Evolutionary conservation across 352 stramenopile genomes (phyloP).

Genomic region (Elongisporangium anandrum): DNA sequence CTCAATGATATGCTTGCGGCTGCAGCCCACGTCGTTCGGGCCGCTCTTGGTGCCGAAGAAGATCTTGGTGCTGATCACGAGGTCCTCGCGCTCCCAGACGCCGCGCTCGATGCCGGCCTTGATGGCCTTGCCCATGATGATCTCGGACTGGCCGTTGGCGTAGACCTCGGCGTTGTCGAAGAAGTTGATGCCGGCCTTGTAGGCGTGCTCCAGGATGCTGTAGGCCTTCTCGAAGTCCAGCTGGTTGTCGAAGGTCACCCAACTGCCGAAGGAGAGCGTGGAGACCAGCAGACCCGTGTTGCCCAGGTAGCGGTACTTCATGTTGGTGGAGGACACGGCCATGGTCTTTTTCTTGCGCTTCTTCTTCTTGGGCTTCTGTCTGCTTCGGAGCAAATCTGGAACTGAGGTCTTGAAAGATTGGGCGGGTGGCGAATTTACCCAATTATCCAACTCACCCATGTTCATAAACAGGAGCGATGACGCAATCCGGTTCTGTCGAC

Average conservation of each 20-base stretch:
- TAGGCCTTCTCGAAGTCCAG: conserved; percentile 58
- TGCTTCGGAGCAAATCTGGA: too few species aligned
- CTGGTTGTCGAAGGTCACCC: conserved; percentile 45
- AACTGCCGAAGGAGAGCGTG: conserved; percentile 45
- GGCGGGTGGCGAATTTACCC: too few species aligned
- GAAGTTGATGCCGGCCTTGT: conserved; percentile 65
- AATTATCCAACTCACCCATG: too few species aligned
- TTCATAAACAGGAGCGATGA: too few species aligned
- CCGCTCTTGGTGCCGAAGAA: conserved; percentile 36
- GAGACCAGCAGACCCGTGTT: conserved; percentile 49
- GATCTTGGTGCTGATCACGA: conserved; percentile 71
- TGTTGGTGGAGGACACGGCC: conserved; percentile 3
- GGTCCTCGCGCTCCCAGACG: conserved; percentile 44
- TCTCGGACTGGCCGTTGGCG: conserved; percentile 33
- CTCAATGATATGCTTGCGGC: conserved; percentile 34
- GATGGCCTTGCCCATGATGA: conserved; percentile 55
- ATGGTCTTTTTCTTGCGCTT: too few species aligned
- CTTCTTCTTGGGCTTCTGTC: too few species aligned
- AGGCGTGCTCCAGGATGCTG: conserved; percentile 50
- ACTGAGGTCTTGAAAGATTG: too few species aligned
- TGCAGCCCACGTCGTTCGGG: conserved; percentile 27
- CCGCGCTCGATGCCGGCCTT: conserved; percentile 42
- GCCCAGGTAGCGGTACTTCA: conserved; percentile 61
- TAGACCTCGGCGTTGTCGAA: conserved; percentile 68
- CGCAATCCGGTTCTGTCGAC: too few species aligned